phyloP scores from a whole-genome alignment of 208 protist species.

The Acanthamoeba triangularis region DNA sequence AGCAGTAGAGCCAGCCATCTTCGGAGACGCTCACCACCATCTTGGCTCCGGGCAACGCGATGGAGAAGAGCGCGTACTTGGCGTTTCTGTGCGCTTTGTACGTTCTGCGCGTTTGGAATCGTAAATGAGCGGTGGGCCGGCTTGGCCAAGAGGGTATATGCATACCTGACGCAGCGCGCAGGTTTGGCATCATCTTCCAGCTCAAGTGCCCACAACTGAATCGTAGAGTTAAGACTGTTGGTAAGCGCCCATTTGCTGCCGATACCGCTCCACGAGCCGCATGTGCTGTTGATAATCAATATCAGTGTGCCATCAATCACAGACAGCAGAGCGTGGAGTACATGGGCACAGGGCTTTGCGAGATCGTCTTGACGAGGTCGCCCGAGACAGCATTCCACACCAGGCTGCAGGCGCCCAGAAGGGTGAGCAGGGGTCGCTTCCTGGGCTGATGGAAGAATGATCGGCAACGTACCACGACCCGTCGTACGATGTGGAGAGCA shows the following conservation, averaged over 20 bases:
- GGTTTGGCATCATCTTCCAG: not conserved
- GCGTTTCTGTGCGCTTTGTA: conserved; percentile 14
- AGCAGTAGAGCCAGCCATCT: not conserved
- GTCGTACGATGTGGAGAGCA: conserved; percentile 7
- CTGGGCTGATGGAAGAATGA: not conserved
- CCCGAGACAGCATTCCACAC: not conserved
- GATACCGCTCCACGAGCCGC: conserved; percentile 23
- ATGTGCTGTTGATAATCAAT: not conserved
- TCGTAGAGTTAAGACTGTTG: not conserved
- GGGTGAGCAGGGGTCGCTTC: not conserved
- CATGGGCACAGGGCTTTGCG: not conserved
- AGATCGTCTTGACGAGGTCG: not conserved
- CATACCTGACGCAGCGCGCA: not conserved
- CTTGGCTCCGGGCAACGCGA: not conserved
- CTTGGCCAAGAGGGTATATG: not conserved
- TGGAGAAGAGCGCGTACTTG: conserved; percentile 56
- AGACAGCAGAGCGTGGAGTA: not conserved
- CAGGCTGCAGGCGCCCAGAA: not conserved
- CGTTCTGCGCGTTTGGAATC: not conserved
- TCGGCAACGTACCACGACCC: not conserved
- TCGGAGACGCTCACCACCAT: conserved; percentile 29
- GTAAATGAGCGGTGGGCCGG: not conserved
- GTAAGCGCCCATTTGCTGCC: not conserved
- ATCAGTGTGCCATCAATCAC: not conserved
- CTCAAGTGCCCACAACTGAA: conserved; percentile 11